phyloP scores from a whole-genome alignment of 192 early-diverging fungal genomes.

The Umbelopsis sp. region DNA sequence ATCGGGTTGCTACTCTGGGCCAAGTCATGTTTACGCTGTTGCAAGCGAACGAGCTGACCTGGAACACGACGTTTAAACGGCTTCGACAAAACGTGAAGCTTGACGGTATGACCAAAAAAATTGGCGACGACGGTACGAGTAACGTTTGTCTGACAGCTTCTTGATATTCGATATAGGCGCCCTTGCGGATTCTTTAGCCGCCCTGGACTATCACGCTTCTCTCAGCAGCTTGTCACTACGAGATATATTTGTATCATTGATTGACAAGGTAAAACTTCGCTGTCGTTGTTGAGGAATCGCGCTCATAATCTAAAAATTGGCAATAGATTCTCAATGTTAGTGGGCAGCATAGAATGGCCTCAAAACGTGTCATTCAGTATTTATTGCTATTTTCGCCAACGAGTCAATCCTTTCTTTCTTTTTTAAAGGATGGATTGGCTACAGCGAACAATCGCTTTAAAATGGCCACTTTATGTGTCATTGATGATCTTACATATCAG shows the following conservation, averaged over 20 bases:
- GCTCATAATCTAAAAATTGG: too few species aligned
- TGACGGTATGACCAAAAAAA: neutral
- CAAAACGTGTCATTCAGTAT: neutral
- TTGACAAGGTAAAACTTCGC: neutral
- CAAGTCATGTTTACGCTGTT: neutral
- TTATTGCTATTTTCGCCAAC: neutral
- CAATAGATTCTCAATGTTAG: too few species aligned
- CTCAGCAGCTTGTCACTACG: neutral
- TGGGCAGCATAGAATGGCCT: too few species aligned
- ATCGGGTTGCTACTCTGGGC: neutral
- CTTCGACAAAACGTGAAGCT: neutral
- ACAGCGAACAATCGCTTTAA: neutral
- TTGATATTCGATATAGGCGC: neutral
- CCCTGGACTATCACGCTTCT: neutral
- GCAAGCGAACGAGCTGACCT: slow-evolving; percentile 2
- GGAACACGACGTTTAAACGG: neutral
- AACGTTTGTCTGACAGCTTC: neutral
- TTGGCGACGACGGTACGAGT: neutral
- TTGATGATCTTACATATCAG: neutral
- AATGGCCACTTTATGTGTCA: neutral
- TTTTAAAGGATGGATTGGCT: neutral
- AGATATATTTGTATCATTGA: neutral
- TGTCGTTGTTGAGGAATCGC: neutral
- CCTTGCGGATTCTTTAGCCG: neutral
- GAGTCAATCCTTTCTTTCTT: neutral